phyloP scores from a whole-genome alignment of 2,329 filamentous ascomycete species.

The Aureobasidium sp. region DNA sequence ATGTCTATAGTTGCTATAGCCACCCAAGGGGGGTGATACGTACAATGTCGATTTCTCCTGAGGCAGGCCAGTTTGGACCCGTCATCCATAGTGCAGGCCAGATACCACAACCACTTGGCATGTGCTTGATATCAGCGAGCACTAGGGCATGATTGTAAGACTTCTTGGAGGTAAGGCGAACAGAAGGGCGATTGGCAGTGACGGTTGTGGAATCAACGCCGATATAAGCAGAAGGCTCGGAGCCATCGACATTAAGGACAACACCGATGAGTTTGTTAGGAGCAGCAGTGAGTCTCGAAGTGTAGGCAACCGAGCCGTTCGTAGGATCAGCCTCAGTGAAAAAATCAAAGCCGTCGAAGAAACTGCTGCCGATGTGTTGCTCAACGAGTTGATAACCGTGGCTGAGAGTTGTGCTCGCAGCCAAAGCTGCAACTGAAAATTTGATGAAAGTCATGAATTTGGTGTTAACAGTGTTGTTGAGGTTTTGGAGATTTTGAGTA shows the following conservation, averaged over 20 bases:
- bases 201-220: conserved; percentile 36
- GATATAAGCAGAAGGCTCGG: conserved; percentile 32
- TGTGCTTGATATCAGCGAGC: conserved; percentile 46
- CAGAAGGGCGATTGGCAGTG: conserved; percentile 36
- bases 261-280: conserved; percentile 34
- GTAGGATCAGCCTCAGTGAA: conserved; percentile 40
- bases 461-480: neutral
- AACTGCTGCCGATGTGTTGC: conserved; percentile 29
- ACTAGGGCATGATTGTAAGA: conserved; percentile 43
- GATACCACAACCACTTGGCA: conserved; percentile 45
- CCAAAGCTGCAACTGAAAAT: conserved; percentile 13
- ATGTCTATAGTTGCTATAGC: too few relatives aligned
- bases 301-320: conserved; percentile 29
- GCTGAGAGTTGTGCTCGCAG: conserved; percentile 17
- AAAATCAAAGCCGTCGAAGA: conserved; percentile 41
- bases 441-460: conserved; percentile 11
- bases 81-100: conserved; percentile 46
- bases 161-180: conserved; percentile 42
- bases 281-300: conserved; percentile 26
- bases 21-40: too few relatives aligned
- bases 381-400: conserved; percentile 21
- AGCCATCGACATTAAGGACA: conserved; percentile 31
- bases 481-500: neutral
- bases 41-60: conserved; percentile 44
- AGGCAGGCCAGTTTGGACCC: conserved; percentile 31